Conservation (phyloP, 345 rosid species). For the Viola odorata region DNA sequence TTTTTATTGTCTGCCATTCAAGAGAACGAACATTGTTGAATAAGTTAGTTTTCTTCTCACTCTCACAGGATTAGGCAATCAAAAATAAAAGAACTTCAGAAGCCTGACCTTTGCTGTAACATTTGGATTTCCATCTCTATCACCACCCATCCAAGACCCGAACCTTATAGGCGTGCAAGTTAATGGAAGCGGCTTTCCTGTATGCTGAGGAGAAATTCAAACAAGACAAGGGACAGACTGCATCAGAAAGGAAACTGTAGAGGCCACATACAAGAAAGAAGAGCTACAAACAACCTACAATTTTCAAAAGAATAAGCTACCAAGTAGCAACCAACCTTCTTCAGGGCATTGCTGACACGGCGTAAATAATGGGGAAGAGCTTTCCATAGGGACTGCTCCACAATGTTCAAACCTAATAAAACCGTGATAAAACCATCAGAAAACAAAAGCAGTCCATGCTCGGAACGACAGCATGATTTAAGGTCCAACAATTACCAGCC, state of each 20-base stretch:
- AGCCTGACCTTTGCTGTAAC: slow-evolving; percentile 76
- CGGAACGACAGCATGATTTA: too few species aligned
- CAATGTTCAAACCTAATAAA: slow-evolving; percentile 74
- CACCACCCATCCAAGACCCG: slow-evolving; percentile 99
- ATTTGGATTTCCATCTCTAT: slow-evolving; percentile 95
- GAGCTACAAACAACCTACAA: slow-evolving; percentile 2
- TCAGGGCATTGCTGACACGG: slow-evolving; percentile 82
- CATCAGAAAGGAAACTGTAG: neutral
- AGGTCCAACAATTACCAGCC: slow-evolving; percentile 46
- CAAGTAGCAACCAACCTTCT: slow-evolving; percentile 47
- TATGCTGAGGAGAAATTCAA: slow-evolving; percentile 38
- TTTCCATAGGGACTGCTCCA: slow-evolving; percentile 98
- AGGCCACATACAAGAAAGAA: slow-evolving; percentile 10
- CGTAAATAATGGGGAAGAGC: slow-evolving; percentile 88
- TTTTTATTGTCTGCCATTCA: too few species aligned
- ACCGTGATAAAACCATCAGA: too few species aligned
- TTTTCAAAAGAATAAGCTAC: slow-evolving; percentile 8
- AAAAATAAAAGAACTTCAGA: neutral
- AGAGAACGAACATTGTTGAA: too few species aligned
- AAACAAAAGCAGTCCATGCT: too few species aligned
- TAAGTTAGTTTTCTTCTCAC: too few species aligned
- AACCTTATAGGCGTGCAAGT: slow-evolving; percentile 86
- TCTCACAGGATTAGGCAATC: too few species aligned
- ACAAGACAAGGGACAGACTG: neutral
- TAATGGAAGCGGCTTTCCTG: slow-evolving; percentile 80